phyloP scores from a whole-genome alignment of 2,329 filamentous ascomycete species.

The Endoconidiophora laricicola region DNA sequence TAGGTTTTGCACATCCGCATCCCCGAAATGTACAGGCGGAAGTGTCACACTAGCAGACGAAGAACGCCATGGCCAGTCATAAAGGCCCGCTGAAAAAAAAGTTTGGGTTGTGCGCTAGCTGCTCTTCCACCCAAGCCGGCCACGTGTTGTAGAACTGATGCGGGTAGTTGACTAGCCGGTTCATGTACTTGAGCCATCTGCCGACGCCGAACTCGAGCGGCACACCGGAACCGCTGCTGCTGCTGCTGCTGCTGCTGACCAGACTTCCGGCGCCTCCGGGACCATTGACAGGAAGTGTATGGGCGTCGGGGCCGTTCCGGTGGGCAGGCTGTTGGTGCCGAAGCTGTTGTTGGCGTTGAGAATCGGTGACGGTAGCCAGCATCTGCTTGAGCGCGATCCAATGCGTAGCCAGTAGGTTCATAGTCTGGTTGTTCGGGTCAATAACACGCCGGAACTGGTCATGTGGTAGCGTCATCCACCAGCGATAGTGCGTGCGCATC shows the following conservation, averaged over 20 bases:
- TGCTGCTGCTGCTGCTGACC: background rate
- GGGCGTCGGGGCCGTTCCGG: background rate
- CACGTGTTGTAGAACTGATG: constrained; percentile 32
- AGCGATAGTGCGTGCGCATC: constrained; percentile 33
- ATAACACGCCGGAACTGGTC: constrained; percentile 33
- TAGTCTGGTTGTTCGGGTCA: constrained; percentile 28
- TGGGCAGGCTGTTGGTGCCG: background rate
- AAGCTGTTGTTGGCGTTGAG: background rate
- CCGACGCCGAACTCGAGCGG: constrained; percentile 27
- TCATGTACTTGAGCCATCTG: constrained; percentile 35
- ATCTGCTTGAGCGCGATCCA: constrained; percentile 39
- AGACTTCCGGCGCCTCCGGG: background rate
- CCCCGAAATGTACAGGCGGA: background rate
- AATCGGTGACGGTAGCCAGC: constrained; percentile 31
- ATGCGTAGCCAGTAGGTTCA: constrained; percentile 33
- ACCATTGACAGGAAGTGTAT: background rate
- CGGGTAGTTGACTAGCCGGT: constrained; percentile 28
- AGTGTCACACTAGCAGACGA: background rate
- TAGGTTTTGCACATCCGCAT: background rate
- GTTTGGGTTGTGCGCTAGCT: constrained; percentile 27
- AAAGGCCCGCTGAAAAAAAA: constrained; percentile 22
- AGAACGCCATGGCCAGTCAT: background rate
- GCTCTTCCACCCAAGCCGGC: constrained; percentile 37
- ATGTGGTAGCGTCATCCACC: constrained; percentile 43
- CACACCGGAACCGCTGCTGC: constrained; percentile 6